These are phyloP conservation scores for Thozetella sp. DNA, from an alignment of 495 filamentous ascomycete species.

Conservation along the genomic window DNA sequence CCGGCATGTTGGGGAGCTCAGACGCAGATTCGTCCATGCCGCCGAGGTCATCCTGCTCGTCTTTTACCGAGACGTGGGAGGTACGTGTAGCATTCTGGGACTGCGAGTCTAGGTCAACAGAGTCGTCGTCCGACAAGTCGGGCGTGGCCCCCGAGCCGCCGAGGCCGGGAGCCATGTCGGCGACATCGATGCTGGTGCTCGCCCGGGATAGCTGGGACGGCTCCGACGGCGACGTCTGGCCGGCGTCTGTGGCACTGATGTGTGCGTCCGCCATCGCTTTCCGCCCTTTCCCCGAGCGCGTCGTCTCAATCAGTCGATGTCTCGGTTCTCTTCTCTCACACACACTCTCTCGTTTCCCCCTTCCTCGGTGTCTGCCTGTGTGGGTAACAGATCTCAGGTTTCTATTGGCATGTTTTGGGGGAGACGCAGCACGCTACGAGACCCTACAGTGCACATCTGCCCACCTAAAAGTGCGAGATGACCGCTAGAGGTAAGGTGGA, in stretches of 20 bases:
- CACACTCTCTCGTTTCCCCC: too few species aligned
- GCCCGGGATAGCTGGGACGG: slow-evolving; percentile 18
- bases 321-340: background rate
- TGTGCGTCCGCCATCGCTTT: slow-evolving; percentile 16
- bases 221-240: slow-evolving; percentile 12
- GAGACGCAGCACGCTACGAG: slow-evolving; percentile 6
- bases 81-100: slow-evolving; percentile 25
- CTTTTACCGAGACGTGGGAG: slow-evolving; percentile 17
- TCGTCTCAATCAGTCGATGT: slow-evolving; percentile 5
- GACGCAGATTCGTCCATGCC: slow-evolving; percentile 8
- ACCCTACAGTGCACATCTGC: slow-evolving; percentile 2
- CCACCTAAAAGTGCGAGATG: background rate
- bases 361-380: background rate
- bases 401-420: slow-evolving; percentile 1
- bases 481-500: background rate
- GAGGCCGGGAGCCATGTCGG: slow-evolving; percentile 6
- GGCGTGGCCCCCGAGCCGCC: slow-evolving; percentile 14
- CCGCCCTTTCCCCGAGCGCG: background rate
- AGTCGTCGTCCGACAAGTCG: slow-evolving; percentile 37
- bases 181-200: slow-evolving; percentile 15
- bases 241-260: slow-evolving; percentile 4
- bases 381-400: slow-evolving; percentile 6
- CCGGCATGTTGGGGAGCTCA: slow-evolving; percentile 46
- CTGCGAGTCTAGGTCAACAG: slow-evolving; percentile 27
- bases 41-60: slow-evolving; percentile 23